Conservation (phyloP, 495 filamentous ascomycete species). For the Aspergillus heteromorphus region DNA sequence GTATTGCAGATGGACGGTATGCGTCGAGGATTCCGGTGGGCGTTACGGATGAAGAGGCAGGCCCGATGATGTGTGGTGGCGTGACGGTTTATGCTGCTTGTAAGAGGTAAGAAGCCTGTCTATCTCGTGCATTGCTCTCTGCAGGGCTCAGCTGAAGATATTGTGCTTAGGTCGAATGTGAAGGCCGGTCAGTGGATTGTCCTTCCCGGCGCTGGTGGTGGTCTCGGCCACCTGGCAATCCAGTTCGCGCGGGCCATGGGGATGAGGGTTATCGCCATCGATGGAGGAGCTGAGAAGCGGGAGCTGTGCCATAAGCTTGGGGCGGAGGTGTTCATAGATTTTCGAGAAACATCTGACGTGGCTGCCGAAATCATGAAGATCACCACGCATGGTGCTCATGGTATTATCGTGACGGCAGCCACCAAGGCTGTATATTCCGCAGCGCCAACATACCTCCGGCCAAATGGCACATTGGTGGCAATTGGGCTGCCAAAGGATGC, state of each 20-base stretch:
- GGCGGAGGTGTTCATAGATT: slow-evolving; percentile 49
- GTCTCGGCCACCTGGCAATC: slow-evolving; percentile 57
- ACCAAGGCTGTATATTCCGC: slow-evolving; percentile 2
- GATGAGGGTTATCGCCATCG: slow-evolving; percentile 48
- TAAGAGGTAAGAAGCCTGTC: not conserved
- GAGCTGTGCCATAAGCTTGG: slow-evolving; percentile 40
- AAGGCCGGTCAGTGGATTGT: slow-evolving; percentile 54
- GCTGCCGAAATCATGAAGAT: slow-evolving; percentile 34
- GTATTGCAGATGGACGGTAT: slow-evolving; percentile 25
- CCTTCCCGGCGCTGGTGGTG: slow-evolving; percentile 48
- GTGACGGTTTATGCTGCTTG: slow-evolving; percentile 18
- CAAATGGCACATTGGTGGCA: slow-evolving; percentile 7
- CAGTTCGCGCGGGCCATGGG: slow-evolving; percentile 57
- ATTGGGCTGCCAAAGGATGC: slow-evolving; percentile 7
- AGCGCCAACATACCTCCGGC: slow-evolving; percentile 6
- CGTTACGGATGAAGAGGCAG: slow-evolving; percentile 23
- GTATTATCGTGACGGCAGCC: slow-evolving; percentile 44
- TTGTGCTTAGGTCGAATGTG: not conserved
- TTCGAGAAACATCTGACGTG: slow-evolving; percentile 31
- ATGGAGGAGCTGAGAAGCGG: slow-evolving; percentile 38
- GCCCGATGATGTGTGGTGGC: slow-evolving; percentile 32
- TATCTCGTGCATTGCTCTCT: not conserved
- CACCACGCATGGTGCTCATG: slow-evolving; percentile 44
- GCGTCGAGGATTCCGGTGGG: slow-evolving; percentile 24
- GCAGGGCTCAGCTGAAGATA: not conserved